Evolutionary conservation across 2,329 filamentous ascomycete genomes (phyloP).

Genomic region (Phialophora macrospora): DNA sequence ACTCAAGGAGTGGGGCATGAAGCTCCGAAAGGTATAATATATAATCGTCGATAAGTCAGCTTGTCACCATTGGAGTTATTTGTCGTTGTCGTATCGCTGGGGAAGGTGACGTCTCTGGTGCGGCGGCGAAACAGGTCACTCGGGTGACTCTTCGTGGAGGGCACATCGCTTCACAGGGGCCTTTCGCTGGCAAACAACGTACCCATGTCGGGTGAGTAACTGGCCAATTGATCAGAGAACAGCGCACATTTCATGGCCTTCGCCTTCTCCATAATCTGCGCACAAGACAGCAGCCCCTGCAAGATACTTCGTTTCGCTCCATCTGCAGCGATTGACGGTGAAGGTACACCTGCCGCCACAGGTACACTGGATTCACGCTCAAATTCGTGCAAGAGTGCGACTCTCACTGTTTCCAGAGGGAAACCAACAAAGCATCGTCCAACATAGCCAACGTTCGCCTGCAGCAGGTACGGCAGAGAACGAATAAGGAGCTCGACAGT

Average conservation of each 20-base stretch:
- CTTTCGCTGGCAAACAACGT: background rate
- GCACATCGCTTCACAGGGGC: background rate
- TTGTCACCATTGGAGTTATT: background rate
- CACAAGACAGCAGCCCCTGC: background rate
- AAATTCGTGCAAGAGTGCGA: conserved; percentile 1
- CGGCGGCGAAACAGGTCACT: background rate
- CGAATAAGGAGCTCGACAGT: conserved; percentile 13
- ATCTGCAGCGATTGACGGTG: background rate
- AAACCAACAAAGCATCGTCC: conserved; percentile 10
- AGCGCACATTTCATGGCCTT: conserved; percentile 9
- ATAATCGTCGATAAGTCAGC: background rate
- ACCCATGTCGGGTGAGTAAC: background rate
- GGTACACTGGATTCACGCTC: background rate
- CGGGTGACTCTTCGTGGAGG: background rate
- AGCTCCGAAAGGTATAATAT: background rate
- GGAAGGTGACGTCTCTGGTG: background rate
- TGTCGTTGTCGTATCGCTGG: background rate
- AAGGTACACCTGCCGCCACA: background rate
- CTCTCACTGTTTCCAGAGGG: conserved; percentile 10
- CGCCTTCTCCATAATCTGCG: conserved; percentile 1
- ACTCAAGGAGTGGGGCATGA: background rate
- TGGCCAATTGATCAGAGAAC: conserved; percentile 4
- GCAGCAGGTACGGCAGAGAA: conserved; percentile 12
- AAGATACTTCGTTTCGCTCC: background rate
- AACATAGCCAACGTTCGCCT: conserved; percentile 3